A percentile compares a stretch with the other conserved stretches of the same genome.
Conservation (phyloP, 148 eudicot genomes). For the Dianthus caryophyllus region DNA sequence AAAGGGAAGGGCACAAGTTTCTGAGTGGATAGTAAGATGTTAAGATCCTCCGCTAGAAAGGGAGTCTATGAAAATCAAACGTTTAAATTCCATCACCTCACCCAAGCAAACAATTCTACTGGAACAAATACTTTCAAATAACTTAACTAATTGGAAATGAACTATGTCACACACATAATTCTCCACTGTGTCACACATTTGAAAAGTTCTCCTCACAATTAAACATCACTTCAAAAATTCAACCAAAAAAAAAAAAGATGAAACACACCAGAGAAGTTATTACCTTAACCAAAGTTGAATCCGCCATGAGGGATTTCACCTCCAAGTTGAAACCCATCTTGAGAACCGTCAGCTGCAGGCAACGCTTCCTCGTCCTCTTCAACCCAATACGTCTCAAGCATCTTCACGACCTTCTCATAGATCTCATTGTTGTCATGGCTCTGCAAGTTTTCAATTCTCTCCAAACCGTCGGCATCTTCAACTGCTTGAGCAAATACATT, state of each 20-base stretch:
- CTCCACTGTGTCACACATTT: neutral
- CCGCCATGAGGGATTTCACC: slow-evolving; percentile 77
- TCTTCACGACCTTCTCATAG: slow-evolving; percentile 78
- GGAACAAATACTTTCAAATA: neutral
- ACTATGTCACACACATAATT: neutral
- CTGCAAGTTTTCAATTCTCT: slow-evolving; percentile 80
- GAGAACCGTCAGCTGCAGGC: slow-evolving; percentile 56
- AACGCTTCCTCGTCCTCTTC: slow-evolving; percentile 79
- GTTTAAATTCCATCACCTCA: neutral
- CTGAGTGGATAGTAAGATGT: no score
- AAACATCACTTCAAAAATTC: neutral
- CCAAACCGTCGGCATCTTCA: slow-evolving; percentile 83
- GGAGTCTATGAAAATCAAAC: neutral
- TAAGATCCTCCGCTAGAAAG: neutral
- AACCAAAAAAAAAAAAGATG: neutral
- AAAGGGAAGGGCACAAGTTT: no score
- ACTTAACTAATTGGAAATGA: neutral
- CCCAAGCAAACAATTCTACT: neutral
- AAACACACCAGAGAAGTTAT: neutral
- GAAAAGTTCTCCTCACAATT: no score
- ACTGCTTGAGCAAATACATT: slow-evolving; percentile 71
- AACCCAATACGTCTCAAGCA: slow-evolving; percentile 78
- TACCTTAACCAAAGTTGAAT: slow-evolving; percentile 76
- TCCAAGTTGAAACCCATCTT: slow-evolving; percentile 68
- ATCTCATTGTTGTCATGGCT: slow-evolving; percentile 85